Evolutionary conservation across 768 basidiomycete species (phyloP).

Genomic region (Mycena haematopus): DNA sequence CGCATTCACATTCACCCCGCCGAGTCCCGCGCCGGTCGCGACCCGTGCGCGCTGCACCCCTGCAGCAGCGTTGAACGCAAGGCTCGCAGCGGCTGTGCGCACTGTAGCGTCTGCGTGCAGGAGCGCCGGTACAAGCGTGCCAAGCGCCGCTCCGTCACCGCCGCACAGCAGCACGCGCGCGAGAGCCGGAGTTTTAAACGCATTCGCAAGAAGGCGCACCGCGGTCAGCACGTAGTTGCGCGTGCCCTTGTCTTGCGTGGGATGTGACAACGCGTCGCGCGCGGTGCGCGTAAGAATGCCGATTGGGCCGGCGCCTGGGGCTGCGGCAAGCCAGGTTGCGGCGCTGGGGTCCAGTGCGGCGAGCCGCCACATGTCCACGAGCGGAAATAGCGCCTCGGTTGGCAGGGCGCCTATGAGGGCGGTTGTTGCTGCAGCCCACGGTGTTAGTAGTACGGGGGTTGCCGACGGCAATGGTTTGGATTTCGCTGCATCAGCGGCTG

Average conservation of each 20-base stretch:
- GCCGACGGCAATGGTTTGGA: constrained; percentile 37
- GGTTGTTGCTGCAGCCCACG: constrained; percentile 57
- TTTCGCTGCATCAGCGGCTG: constrained; percentile 28
- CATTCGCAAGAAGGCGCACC: constrained; percentile 73
- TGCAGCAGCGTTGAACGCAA: constrained; percentile 78
- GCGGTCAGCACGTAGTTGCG: constrained; percentile 70
- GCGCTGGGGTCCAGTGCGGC: constrained; percentile 70
- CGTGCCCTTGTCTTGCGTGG: constrained; percentile 33
- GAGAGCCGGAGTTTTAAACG: constrained; percentile 61
- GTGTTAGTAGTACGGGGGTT: constrained; percentile 45
- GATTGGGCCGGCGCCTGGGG: constrained; percentile 48
- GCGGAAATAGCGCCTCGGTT: constrained; percentile 70
- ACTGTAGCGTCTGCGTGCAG: constrained; percentile 72
- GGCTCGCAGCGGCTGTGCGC: constrained; percentile 79
- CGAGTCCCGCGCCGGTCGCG: constrained; percentile 40
- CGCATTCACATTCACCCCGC: constrained; percentile 14
- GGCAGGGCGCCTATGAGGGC: constrained; percentile 54
- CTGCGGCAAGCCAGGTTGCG: constrained; percentile 54
- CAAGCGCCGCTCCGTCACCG: constrained; percentile 47
- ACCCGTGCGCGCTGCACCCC: constrained; percentile 68
- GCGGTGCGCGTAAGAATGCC: constrained; percentile 54
- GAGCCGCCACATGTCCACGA: constrained; percentile 84
- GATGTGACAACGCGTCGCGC: constrained; percentile 38
- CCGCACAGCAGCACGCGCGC: constrained; percentile 43
- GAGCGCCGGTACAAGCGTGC: constrained; percentile 68